Percentiles rank a stretch among this genome's conserved stretches.
These are phyloP conservation scores for Thelonectria olida DNA, from an alignment of 2,329 filamentous ascomycete species.

Conservation along the genomic window DNA sequence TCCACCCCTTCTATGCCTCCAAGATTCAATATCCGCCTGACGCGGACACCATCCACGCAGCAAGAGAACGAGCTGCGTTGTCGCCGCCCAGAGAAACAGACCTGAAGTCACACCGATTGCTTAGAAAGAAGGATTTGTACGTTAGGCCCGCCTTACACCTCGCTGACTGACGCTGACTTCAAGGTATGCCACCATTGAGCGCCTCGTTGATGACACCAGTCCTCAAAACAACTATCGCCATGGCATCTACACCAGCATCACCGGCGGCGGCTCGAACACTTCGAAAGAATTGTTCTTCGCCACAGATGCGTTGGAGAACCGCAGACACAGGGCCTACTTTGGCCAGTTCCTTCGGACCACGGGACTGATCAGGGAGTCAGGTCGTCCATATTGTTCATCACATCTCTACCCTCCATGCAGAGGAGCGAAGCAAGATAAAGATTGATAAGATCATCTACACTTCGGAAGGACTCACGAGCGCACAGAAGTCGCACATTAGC, in stretches of 20 bases:
- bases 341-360: conserved; percentile 44
- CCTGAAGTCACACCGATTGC: conserved; percentile 25
- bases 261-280: conserved; percentile 48
- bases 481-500: conserved; percentile 45
- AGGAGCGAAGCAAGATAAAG: conserved; percentile 35
- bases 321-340: conserved; percentile 47
- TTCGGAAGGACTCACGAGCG: conserved; percentile 48
- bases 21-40: conserved; percentile 44
- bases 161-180: background rate
- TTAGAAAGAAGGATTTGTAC: conserved; percentile 38
- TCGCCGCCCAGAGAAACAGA: background rate
- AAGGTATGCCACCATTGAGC: conserved; percentile 47
- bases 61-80: conserved; percentile 16
- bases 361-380: conserved; percentile 47
- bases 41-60: background rate
- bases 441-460: conserved; percentile 56
- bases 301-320: conserved; percentile 52
- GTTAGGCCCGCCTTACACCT: background rate
- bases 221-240: conserved; percentile 49
- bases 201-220: conserved; percentile 46
- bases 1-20: conserved; percentile 48
- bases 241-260: conserved; percentile 50
- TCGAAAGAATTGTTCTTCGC: conserved; percentile 50
- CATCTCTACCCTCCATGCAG: conserved; percentile 42
- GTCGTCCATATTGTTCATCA: conserved; percentile 48